Base-by-base conservation (phyloP, 2,329 filamentous ascomycete species). In the Penicillium crustosum region DNA sequence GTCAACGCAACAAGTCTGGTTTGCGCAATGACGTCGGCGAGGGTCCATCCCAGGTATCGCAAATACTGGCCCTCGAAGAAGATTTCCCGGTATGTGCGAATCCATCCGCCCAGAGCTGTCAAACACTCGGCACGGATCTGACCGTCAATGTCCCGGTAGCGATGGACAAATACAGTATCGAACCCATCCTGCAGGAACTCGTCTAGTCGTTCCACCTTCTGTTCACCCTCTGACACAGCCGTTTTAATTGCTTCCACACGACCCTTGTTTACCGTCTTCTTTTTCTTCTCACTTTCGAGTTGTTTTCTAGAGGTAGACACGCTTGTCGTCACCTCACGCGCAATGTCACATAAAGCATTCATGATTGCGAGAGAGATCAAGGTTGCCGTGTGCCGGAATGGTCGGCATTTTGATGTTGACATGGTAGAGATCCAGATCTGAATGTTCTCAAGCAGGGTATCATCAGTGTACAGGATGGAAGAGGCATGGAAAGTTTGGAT, bases 381-480 rank as follows among this genome's bases (percentile, higher is more conserved):
- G 2, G 93, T 96, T 0, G 93, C 90, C 0, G 94, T 99, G 75
- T 99, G 94, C 63, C 94, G 86, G 76, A 99, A 97, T 2, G 94
- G 92, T 55, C 94, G 87, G 61, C 93, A 87, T 4, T 86, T 83
- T 0, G 92, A 93, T 4, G 91, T 94, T 3, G 93, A 94, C 89
- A 99, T 91, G 58, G 90, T 89, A 39, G 88, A 88, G 59, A 97
- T 82, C 94, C 94, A 99, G 57, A 90, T 83, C 66, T 92, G 87
- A 48, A 97, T 84, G 70, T 96, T 96, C 72, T 97, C 92, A 69
- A 96, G 86, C 50, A 99, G 80, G 31, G 88, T 83, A 36, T 78
- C 76, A 61, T 95, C 89, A 44, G 84, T 86, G 77, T 96, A 96
- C 50, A 99, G 78, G 21, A 90, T 78, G 25, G 89, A 89, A n/a